Evolutionary conservation across 2,329 filamentous ascomycete genomes (phyloP).

Genomic region (Hypoxylon sp.): DNA sequence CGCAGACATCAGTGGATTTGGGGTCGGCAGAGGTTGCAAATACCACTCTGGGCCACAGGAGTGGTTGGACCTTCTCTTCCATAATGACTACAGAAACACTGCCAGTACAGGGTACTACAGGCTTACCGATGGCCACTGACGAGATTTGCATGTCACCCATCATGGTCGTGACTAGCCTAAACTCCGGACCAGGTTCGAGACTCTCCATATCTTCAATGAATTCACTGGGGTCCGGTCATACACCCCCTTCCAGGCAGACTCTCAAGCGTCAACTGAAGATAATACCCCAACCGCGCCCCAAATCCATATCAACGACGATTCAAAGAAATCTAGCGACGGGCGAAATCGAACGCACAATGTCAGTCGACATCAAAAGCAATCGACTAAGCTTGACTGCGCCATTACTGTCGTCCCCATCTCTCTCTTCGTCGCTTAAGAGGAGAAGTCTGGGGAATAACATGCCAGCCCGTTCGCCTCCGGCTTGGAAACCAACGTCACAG

Average conservation of each 20-base stretch:
- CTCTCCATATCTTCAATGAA: constrained; percentile 1
- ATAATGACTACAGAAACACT: constrained; percentile 32
- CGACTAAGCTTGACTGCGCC: constrained; percentile 12
- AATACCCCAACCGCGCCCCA: constrained; percentile 34
- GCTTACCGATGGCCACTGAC: constrained; percentile 9
- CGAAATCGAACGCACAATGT: constrained; percentile 19
- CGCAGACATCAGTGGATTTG: too few relatives aligned
- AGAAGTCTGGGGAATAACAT: too few relatives aligned
- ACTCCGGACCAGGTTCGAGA: constrained; percentile 26
- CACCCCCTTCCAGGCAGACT: constrained; percentile 23
- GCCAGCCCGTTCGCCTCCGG: too few relatives aligned
- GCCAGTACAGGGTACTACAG: constrained; percentile 9
- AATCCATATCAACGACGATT: constrained; percentile 37
- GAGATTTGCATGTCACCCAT: constrained; percentile 39
- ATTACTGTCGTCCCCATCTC: not conserved
- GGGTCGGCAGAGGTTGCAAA: constrained; percentile 4
- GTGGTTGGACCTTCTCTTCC: constrained; percentile 24
- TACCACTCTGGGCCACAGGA: constrained; percentile 1
- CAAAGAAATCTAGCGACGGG: constrained; percentile 39
- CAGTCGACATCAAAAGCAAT: constrained; percentile 4
- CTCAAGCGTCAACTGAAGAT: constrained; percentile 35
- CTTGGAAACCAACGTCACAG: not conserved
- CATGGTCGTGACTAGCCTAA: constrained; percentile 40
- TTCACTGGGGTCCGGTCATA: not conserved
- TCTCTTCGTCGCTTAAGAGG: too few relatives aligned